These are phyloP conservation scores for Candida tallmaniae DNA, from an alignment of 805 yeast genomes.

Conservation along the genomic window DNA sequence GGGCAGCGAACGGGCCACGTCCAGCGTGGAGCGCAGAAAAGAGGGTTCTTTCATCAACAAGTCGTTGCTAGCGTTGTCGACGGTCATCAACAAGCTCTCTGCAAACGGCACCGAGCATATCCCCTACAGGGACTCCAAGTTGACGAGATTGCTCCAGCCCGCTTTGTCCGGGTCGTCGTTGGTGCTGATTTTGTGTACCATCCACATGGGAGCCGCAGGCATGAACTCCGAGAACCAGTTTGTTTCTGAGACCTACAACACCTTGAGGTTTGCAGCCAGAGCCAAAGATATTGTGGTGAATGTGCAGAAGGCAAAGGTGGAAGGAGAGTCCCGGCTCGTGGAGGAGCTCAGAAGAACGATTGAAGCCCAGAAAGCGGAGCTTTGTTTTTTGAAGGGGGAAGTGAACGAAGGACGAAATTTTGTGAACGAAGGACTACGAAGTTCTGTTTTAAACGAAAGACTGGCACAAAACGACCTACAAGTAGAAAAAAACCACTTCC, in stretches of 20 bases:
- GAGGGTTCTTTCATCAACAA: conserved; percentile 94
- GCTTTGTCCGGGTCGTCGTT: conserved; percentile 84
- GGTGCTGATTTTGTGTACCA: conserved; percentile 82
- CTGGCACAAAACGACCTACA: background rate
- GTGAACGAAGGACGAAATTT: no score
- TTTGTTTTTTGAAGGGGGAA: conserved; percentile 29
- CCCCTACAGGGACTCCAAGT: conserved; percentile 90
- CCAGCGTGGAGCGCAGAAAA: conserved; percentile 73
- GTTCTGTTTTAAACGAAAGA: background rate
- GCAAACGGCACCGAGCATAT: conserved; percentile 52
- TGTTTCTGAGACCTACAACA: conserved; percentile 76
- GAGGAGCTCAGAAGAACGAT: conserved; percentile 55
- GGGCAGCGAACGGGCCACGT: conserved; percentile 86
- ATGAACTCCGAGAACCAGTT: conserved; percentile 33
- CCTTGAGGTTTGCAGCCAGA: conserved; percentile 86
- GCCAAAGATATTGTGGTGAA: conserved; percentile 80
- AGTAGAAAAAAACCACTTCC: background rate
- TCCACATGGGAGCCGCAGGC: conserved; percentile 51
- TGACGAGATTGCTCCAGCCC: conserved; percentile 87
- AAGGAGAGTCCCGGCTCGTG: conserved; percentile 37
- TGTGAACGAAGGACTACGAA: no score
- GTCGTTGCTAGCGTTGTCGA: conserved; percentile 82
- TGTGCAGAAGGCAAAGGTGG: conserved; percentile 53
- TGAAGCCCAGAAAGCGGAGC: conserved; percentile 56
- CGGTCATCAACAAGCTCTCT: conserved; percentile 82